Percentiles rank a stretch among this genome's conserved stretches.
These are phyloP conservation scores for Hypoxylon fuscum DNA, from an alignment of 495 filamentous ascomycete species.

Conservation along the genomic window DNA sequence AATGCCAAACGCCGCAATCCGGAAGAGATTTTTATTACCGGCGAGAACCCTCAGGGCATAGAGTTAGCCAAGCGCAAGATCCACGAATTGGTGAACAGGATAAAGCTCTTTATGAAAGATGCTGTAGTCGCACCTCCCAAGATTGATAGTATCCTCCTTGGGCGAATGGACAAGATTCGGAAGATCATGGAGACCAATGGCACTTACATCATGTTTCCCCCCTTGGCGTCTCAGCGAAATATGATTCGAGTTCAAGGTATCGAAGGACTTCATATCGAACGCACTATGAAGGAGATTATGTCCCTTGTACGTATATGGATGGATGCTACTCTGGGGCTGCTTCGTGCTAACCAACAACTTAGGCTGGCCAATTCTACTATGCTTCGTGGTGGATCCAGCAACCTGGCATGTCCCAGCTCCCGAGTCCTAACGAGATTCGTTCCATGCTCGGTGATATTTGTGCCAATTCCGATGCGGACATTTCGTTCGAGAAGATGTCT, in stretches of 20 bases:
- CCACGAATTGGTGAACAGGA: conserved; percentile 76
- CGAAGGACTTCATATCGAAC: conserved; percentile 91
- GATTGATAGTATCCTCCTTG: conserved; percentile 90
- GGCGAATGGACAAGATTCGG: conserved; percentile 91
- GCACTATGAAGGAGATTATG: conserved; percentile 95
- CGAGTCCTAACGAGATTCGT: conserved; percentile 78
- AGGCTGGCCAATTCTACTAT: conserved; percentile 97
- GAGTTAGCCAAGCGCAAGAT: conserved; percentile 87
- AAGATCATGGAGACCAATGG: conserved; percentile 98
- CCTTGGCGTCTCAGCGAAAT: conserved; percentile 79
- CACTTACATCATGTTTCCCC: conserved; percentile 89
- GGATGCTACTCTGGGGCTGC: neutral
- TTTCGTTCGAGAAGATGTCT: conserved; percentile 90
- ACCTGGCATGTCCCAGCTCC: conserved; percentile 74
- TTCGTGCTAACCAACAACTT: conserved; percentile 43
- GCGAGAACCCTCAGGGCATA: conserved; percentile 81
- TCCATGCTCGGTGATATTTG: conserved; percentile 95
- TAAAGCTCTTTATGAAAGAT: conserved; percentile 90
- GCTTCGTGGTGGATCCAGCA: conserved; percentile 94
- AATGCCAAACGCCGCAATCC: conserved; percentile 81
- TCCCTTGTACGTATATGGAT: conserved; percentile 68
- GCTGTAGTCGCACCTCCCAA: conserved; percentile 85
- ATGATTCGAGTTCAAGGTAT: conserved; percentile 88
- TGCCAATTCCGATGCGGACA: conserved; percentile 92
- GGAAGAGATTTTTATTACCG: conserved; percentile 93